phyloP scores from a whole-genome alignment of 441 rosid species.

The Arabidopsis hybrid region DNA sequence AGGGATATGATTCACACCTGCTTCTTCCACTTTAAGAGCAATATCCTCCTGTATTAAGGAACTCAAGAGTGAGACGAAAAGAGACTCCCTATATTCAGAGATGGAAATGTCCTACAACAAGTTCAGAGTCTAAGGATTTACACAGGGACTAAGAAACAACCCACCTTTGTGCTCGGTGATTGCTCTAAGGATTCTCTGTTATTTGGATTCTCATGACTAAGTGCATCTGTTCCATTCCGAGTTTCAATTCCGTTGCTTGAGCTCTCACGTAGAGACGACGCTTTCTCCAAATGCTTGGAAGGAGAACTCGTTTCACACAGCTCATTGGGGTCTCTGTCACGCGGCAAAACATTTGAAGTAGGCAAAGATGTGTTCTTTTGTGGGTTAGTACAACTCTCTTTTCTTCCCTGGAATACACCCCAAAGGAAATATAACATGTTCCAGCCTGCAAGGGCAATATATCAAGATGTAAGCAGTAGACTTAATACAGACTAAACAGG shows the following conservation, averaged over 20 bases:
- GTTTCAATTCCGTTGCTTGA: slow-evolving; percentile 41
- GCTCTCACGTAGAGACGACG: slow-evolving; percentile 48
- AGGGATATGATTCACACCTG: slow-evolving; percentile 42
- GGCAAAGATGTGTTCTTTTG: slow-evolving; percentile 49
- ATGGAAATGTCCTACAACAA: slow-evolving; percentile 7
- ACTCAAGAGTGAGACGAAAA: slow-evolving; percentile 8
- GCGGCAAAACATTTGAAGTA: slow-evolving; percentile 44
- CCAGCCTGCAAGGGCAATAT: slow-evolving; percentile 77
- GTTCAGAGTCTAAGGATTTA: slow-evolving; percentile 37
- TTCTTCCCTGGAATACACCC: slow-evolving; percentile 93
- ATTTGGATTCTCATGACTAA: slow-evolving; percentile 42
- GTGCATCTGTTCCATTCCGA: slow-evolving; percentile 36
- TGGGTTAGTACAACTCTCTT: slow-evolving; percentile 49
- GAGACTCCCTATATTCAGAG: not conserved
- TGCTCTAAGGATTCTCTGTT: slow-evolving; percentile 45
- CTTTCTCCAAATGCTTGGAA: slow-evolving; percentile 48
- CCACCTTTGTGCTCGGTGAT: slow-evolving; percentile 45
- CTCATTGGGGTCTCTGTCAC: slow-evolving; percentile 43
- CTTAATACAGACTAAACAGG: slow-evolving; percentile 17
- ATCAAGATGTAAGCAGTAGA: slow-evolving; percentile 30
- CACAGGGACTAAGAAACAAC: slow-evolving; percentile 35
- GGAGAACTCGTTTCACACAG: slow-evolving; percentile 43
- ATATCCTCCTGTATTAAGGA: slow-evolving; percentile 54
- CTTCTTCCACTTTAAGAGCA: slow-evolving; percentile 40
- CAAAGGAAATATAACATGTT: slow-evolving; percentile 87